Base-by-base conservation (phyloP, 177 flowering plant species). In the Vitis hybrid region DNA sequence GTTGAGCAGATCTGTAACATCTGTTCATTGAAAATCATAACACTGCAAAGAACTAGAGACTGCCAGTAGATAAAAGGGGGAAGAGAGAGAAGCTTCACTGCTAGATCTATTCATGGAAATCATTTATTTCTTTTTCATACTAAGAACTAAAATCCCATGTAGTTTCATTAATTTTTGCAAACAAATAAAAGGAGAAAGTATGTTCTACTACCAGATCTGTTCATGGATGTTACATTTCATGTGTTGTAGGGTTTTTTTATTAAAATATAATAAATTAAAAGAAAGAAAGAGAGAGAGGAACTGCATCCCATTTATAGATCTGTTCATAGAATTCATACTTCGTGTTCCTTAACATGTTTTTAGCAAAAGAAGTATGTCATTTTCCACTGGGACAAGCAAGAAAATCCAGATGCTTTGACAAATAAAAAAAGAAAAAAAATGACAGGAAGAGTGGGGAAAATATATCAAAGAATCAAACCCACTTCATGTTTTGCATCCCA, bases 401-500 rank as follows among this genome's bases (percentile, higher is more conserved):
- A 40, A 48, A 45, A 50, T 19, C 32, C 63, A 60, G 14, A 59
- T 56, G 64, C 49, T 34, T 66, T 11, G 30, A 6, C 4, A 51
- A 23, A 13, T 5, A 10, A 64, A 21, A 63, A 56, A 59, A 7
- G 3, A 19, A 54, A 67, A 49, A 45, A 21, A 19, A 5, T 52
- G 15, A 30, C 40, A 45, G 57, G 52, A 32, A 62, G 40, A 52
- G 13, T 66, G 8, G 45, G 19, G 30, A 32, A 32, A 55, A 67
- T 18, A 60, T 17, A 40, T 56, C 8, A 40, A 40, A 64, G 10
- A 68, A 30, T 9, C 9, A 50, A 62, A 62, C 52, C 52, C 52
- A 93, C 98, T 91, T 94, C 98, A 85, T 91, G 96, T 75, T 88
- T 88, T 56, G 97, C 87, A 89, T 94, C 96, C 97, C 98, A 91